Evolutionary conservation across 129 eudicot species (phyloP).

Genomic region (Gnaphalium uliginosum): DNA sequence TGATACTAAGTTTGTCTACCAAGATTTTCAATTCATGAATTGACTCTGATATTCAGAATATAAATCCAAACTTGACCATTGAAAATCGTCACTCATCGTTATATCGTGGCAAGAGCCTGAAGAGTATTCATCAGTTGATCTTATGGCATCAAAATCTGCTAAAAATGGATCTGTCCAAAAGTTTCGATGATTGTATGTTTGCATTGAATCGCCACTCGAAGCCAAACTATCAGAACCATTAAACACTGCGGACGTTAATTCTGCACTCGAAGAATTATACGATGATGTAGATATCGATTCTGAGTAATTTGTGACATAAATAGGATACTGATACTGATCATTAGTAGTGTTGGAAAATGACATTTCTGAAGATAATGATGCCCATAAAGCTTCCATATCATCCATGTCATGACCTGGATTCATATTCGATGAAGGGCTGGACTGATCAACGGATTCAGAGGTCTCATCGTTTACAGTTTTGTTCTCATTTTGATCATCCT

Average conservation of each 20-base stretch:
- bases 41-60: constrained; percentile 18
- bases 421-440: no score
- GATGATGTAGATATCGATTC: neutral
- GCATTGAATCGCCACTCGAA: constrained; percentile 11
- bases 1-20: neutral
- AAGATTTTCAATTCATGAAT: neutral
- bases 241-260: constrained; percentile 4
- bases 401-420: neutral
- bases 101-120: neutral
- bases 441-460: neutral
- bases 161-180: constrained; percentile 28
- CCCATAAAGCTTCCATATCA: constrained; percentile 19
- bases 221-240: neutral
- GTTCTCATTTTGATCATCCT: constrained; percentile 1
- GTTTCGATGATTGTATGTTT: constrained; percentile 16
- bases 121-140: neutral
- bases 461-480: constrained; percentile 4
- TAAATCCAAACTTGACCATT: constrained; percentile 24
- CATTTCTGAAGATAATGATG: constrained; percentile 5
- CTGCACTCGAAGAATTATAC: constrained; percentile 11
- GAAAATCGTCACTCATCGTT: constrained; percentile 10
- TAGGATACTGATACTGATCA: no score
- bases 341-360: no score
- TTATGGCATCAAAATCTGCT: neutral
- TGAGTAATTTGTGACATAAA: no score